Evolutionary conservation across 2,329 filamentous ascomycete species (phyloP).

Genomic region (Stromatinia cepivora): DNA sequence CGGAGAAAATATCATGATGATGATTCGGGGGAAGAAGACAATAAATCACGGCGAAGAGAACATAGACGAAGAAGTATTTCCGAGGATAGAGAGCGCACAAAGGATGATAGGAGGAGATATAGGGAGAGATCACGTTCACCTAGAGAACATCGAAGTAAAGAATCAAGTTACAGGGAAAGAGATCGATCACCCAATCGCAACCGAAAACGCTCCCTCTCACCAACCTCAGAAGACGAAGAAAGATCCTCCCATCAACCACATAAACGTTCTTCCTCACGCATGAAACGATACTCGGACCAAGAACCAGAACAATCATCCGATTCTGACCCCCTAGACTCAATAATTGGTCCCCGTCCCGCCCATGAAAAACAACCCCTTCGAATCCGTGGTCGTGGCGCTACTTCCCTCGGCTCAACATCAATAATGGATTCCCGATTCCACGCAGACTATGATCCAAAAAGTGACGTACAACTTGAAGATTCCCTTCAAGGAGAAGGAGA

Average conservation of each 20-base stretch:
- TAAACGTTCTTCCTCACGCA: slow-evolving; percentile 22
- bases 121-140: slow-evolving; percentile 34
- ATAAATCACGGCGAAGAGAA: slow-evolving; percentile 26
- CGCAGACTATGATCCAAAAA: slow-evolving; percentile 57
- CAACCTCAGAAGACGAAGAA: not conserved
- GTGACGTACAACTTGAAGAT: slow-evolving; percentile 52
- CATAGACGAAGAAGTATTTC: slow-evolving; percentile 40
- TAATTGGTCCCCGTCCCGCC: slow-evolving; percentile 73
- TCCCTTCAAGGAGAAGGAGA: slow-evolving; percentile 52
- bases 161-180: slow-evolving; percentile 40
- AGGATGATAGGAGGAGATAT: slow-evolving; percentile 28
- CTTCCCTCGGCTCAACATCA: slow-evolving; percentile 51
- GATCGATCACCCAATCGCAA: slow-evolving; percentile 31
- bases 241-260: not conserved
- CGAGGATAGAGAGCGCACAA: slow-evolving; percentile 24
- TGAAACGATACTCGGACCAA: slow-evolving; percentile 10
- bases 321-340: slow-evolving; percentile 72
- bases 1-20: slow-evolving; percentile 15
- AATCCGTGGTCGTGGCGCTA: slow-evolving; percentile 70
- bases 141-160: slow-evolving; percentile 32
- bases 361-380: slow-evolving; percentile 42
- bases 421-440: slow-evolving; percentile 82
- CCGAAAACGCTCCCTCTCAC: slow-evolving; percentile 26
- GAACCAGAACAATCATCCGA: slow-evolving; percentile 42
- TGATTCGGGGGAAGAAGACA: slow-evolving; percentile 22